These are phyloP conservation scores for Naganishia albida DNA, from an alignment of 1,284 basidiomycete genomes.

Conservation along the genomic window DNA sequence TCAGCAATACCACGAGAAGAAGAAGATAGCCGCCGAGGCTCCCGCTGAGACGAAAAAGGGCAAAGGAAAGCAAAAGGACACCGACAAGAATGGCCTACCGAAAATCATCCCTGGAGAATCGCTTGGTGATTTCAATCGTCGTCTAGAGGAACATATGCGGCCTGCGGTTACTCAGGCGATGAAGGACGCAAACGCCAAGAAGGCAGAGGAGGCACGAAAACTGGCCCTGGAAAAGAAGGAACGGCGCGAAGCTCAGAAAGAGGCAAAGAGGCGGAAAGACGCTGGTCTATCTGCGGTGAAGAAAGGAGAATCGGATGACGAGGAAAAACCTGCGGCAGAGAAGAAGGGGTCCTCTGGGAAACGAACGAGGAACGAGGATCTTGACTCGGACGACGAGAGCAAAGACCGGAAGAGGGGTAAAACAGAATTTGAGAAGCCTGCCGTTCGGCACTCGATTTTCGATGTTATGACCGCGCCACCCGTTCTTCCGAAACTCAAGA, in stretches of 20 bases:
- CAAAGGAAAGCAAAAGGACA: conserved; percentile 35
- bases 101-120: conserved; percentile 39
- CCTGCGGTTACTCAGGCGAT: conserved; percentile 49
- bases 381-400: conserved; percentile 29
- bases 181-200: conserved; percentile 43
- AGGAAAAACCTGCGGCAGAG: conserved; percentile 28
- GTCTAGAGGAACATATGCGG: conserved; percentile 47
- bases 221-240: conserved; percentile 34
- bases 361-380: conserved; percentile 26
- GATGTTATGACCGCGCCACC: conserved; percentile 50
- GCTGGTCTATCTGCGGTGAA: conserved; percentile 15
- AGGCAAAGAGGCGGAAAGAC: conserved; percentile 31
- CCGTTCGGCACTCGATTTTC: conserved; percentile 35
- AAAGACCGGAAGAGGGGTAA: conserved; percentile 29
- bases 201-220: conserved; percentile 37
- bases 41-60: conserved; percentile 34
- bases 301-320: conserved; percentile 31
- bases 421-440: conserved; percentile 28
- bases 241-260: conserved; percentile 30
- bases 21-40: conserved; percentile 44
- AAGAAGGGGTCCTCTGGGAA: conserved; percentile 13
- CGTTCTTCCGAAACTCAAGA: conserved; percentile 40
- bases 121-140: conserved; percentile 51
- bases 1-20: conserved; percentile 43
- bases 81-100: conserved; percentile 31